Percentiles rank a stretch among this genome's conserved stretches.
phyloP scores from a whole-genome alignment of 2,329 filamentous ascomycete genomes.

The Aspergillus tamarii region DNA sequence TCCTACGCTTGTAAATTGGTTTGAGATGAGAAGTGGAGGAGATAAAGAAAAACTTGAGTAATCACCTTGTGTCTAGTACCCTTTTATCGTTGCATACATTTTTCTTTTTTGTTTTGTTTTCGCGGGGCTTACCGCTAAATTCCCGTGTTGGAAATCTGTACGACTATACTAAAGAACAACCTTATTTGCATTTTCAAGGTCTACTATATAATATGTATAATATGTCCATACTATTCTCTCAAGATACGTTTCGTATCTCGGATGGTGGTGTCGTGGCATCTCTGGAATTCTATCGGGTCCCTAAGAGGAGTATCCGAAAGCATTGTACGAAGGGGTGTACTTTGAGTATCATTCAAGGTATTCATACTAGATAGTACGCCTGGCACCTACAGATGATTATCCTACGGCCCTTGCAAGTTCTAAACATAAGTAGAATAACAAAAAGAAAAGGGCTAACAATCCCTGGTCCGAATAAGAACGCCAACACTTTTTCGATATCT shows the following conservation, averaged over 20 bases:
- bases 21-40: conserved; percentile 12
- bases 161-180: conserved; percentile 28
- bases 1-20: conserved; percentile 70
- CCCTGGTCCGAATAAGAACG: neutral
- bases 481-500: neutral
- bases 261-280: neutral
- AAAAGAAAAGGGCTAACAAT: neutral
- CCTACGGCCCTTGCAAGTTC: neutral
- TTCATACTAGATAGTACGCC: neutral
- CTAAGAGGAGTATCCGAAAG: neutral
- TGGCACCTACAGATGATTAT: neutral
- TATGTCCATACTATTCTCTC: neutral
- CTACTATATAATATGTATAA: no score
- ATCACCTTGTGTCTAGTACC: conserved; percentile 40
- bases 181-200: conserved; percentile 9
- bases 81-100: conserved; percentile 26
- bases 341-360: neutral
- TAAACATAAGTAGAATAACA: neutral
- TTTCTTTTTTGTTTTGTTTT: neutral
- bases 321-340: neutral
- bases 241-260: neutral
- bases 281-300: neutral
- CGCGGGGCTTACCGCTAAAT: conserved; percentile 4
- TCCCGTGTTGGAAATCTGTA: conserved; percentile 24
- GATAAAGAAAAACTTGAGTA: conserved; percentile 25